Conservation (phyloP, 371 early-diverging fungal genomes). For the Mycotypha africana region DNA sequence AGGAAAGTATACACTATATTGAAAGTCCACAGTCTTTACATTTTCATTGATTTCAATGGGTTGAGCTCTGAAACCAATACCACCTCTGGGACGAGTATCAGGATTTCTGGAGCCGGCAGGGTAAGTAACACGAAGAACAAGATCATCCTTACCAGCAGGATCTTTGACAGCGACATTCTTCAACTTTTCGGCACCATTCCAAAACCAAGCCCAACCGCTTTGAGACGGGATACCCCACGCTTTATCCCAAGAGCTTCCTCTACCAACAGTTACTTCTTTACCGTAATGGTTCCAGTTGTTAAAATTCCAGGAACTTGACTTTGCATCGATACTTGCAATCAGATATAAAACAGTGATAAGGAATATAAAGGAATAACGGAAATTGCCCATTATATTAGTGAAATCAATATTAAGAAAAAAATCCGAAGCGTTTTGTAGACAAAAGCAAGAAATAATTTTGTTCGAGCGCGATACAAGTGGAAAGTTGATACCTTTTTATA, state of each 20-base stretch:
- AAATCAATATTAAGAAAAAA: too few species aligned
- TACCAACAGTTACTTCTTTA: conserved; percentile 5
- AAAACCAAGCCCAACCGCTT: conserved; percentile 22
- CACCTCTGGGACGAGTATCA: conserved; percentile 30
- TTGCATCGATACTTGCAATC: too few species aligned
- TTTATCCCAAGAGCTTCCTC: conserved; percentile 4
- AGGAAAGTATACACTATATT: conserved; percentile 45
- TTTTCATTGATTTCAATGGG: conserved; percentile 33
- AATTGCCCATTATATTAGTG: too few species aligned
- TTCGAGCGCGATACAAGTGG: too few species aligned
- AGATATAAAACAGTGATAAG: too few species aligned
- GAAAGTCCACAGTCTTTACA: conserved; percentile 20
- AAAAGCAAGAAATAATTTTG: too few species aligned
- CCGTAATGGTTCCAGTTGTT: conserved; percentile 18
- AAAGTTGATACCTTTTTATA: too few species aligned
- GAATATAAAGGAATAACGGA: too few species aligned
- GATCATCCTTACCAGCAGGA: conserved; percentile 19
- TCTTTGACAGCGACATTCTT: conserved; percentile 30
- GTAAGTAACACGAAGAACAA: conserved; percentile 34
- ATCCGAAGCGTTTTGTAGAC: too few species aligned
- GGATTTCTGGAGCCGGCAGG: conserved; percentile 41
- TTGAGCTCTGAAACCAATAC: conserved; percentile 44
- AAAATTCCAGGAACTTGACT: conserved; percentile 18
- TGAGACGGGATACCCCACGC: conserved; percentile 18
- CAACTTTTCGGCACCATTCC: conserved; percentile 9